phyloP scores from a whole-genome alignment of 345 rosid genomes.

The Arabis alpina region DNA sequence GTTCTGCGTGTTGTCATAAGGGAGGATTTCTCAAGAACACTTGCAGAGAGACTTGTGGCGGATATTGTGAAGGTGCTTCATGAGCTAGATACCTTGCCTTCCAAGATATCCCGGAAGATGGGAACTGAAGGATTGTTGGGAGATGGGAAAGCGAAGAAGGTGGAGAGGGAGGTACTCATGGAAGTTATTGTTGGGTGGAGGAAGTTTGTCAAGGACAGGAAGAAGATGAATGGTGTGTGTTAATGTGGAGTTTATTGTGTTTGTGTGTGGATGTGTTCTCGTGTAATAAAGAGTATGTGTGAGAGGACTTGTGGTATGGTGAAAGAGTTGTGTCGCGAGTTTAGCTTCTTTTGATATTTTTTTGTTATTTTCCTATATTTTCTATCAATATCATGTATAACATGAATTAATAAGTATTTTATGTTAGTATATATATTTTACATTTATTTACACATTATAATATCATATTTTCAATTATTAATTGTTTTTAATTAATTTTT shows the following conservation, averaged over 20 bases:
- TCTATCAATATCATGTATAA: too few species aligned
- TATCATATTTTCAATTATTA: too few species aligned
- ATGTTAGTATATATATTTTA: too few species aligned
- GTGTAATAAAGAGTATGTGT: slow-evolving; percentile 2
- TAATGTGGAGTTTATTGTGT: slow-evolving; percentile 18
- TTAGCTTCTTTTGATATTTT: too few species aligned
- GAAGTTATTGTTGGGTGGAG: slow-evolving; percentile 65
- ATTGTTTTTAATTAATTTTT: too few species aligned
- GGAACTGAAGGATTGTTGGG: slow-evolving; percentile 15
- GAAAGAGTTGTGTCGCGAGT: slow-evolving; percentile 7
- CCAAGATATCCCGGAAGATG: slow-evolving; percentile 41
- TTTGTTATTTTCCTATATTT: too few species aligned
- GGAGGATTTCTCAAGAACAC: slow-evolving; percentile 90
- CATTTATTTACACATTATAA: too few species aligned
- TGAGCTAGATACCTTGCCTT: slow-evolving; percentile 60
- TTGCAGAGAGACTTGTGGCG: slow-evolving; percentile 76
- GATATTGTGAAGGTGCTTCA: slow-evolving; percentile 63
- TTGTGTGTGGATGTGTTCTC: slow-evolving; percentile 11
- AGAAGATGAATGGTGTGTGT: slow-evolving; percentile 52
- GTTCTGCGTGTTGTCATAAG: slow-evolving; percentile 89
- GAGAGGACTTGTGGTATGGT: slow-evolving; percentile 19
- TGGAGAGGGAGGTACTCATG: slow-evolving; percentile 50
- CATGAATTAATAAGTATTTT: too few species aligned
- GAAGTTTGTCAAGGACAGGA: slow-evolving; percentile 53
- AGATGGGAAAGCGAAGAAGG: slow-evolving; percentile 45